Percentiles rank a stretch among this genome's conserved stretches.
These are phyloP conservation scores for Podila horticola DNA, from an alignment of 192 early-diverging fungal genomes.

Conservation along the genomic window DNA sequence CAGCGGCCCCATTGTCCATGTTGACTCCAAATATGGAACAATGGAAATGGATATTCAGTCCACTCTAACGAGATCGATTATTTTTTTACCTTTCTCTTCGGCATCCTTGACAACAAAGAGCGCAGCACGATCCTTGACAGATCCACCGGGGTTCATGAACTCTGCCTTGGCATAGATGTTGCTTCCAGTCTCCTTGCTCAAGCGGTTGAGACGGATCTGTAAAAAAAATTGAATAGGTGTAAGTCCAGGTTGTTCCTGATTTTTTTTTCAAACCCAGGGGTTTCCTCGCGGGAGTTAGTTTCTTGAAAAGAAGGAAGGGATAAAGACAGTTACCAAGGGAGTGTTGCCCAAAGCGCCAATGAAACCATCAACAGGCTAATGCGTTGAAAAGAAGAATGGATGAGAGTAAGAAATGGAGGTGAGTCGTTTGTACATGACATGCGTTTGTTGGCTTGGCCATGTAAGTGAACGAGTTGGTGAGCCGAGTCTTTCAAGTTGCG, in stretches of 20 bases:
- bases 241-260: not conserved
- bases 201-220: constrained; percentile 74
- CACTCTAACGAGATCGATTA: too few relatives aligned
- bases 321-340: constrained; percentile 72
- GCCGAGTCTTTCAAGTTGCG: not conserved
- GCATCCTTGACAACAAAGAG: constrained; percentile 95
- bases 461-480: not conserved
- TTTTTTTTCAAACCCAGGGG: too few relatives aligned
- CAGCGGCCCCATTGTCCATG: too few relatives aligned
- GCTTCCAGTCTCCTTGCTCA: constrained; percentile 83
- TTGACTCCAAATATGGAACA: not conserved
- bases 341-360: constrained; percentile 92
- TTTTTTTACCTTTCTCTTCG: constrained; percentile 69
- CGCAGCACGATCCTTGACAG: constrained; percentile 97
- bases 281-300: too few relatives aligned
- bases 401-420: not conserved
- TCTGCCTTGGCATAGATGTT: constrained; percentile 95
- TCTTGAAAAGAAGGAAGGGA: not conserved
- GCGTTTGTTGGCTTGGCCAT: not conserved
- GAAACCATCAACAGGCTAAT: constrained; percentile 74
- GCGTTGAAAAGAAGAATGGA: not conserved
- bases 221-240: not conserved
- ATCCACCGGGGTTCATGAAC: constrained; percentile 97
- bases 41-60: too few relatives aligned
- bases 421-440: not conserved